Evolutionary conservation across 495 filamentous ascomycete genomes (phyloP), one percentile per base, ranked within the genome.

Genomic region (Trichoderma asperelloides): DNA sequence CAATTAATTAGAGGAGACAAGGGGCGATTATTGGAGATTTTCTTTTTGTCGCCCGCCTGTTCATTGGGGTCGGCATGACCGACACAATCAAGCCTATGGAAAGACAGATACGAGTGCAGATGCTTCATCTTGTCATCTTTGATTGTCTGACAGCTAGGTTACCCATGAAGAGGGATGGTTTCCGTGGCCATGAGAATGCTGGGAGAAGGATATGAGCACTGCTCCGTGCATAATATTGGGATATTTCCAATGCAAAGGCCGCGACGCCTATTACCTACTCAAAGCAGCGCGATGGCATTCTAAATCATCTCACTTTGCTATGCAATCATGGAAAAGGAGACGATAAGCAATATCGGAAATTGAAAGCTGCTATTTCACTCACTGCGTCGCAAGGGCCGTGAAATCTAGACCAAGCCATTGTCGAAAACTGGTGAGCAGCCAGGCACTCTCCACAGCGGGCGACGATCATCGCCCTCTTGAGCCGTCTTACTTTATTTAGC

Each of bases 21-120:
- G 55, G 55, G 55, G 25, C 4, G 23, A 28, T 18, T 60, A 21
- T 12, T 60, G 55, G 28, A 12, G 27, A 51, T 51, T 51, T 51
- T 25, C 16, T 25, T 51, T 27, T 9, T 27, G 23, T 57, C 3
- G 16, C 55, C 55, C 55, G 27, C 55, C 23, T 60, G 55, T 60
- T 60, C 55, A 27, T 60, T 25, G 12, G 55, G 27, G 55, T 60
- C 55, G 55, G 55, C 55, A 60, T 60, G 55, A 60, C 55, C 55
- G 55, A 60, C 11, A 30, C 21, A 18, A 30, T 60, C 23, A 37
- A 37, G 2, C 33, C 5, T 37, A 37, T 37, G 33, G 33, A 37
- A 37, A 37, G 11, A 33, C 55, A 60, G 55, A 30, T 60, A 30
- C 55, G 55, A 60, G 23, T 60, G 27, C 27, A 27, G 28, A 25